Conservation (phyloP, 352 stramenopile genomes). For the Globisporangium sylvaticum region DNA sequence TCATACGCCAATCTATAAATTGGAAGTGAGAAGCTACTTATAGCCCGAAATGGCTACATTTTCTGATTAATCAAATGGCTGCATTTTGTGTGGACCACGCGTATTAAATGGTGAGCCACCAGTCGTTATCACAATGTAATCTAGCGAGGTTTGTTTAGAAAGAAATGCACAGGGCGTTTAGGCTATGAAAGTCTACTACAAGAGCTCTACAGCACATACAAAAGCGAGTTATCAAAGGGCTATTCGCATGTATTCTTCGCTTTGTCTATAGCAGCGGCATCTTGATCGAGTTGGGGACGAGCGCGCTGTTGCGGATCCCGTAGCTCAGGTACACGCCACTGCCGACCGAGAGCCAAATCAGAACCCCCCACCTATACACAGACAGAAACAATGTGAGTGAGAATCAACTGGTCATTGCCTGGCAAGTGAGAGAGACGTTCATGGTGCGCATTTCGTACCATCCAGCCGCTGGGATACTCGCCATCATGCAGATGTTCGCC, state of each 20-base stretch:
- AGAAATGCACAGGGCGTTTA: not conserved
- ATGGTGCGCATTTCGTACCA: conserved; percentile 34
- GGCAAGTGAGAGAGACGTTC: not conserved
- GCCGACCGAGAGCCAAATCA: conserved; percentile 63
- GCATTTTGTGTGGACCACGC: not conserved
- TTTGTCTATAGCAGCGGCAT: conserved; percentile 18
- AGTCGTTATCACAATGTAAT: too few relatives aligned
- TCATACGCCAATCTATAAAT: not conserved
- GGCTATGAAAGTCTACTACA: not conserved
- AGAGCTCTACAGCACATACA: not conserved
- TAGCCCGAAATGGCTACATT: conserved; percentile 3
- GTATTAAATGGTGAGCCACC: not conserved
- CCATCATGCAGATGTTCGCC: conserved; percentile 68
- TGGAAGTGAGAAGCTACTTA: not conserved
- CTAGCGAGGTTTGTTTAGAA: too few relatives aligned
- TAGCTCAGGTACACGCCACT: conserved; percentile 74
- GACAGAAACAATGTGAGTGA: not conserved
- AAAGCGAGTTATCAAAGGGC: not conserved
- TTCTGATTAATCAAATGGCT: not conserved
- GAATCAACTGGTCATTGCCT: not conserved
- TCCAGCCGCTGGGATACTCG: conserved; percentile 43
- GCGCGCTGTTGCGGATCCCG: conserved; percentile 69
- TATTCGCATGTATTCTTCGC: not conserved
- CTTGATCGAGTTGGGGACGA: conserved; percentile 25
- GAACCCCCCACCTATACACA: conserved; percentile 54